Base-by-base conservation (phyloP, 2,329 filamentous ascomycete genomes). In the Akanthomyces lecanii region DNA sequence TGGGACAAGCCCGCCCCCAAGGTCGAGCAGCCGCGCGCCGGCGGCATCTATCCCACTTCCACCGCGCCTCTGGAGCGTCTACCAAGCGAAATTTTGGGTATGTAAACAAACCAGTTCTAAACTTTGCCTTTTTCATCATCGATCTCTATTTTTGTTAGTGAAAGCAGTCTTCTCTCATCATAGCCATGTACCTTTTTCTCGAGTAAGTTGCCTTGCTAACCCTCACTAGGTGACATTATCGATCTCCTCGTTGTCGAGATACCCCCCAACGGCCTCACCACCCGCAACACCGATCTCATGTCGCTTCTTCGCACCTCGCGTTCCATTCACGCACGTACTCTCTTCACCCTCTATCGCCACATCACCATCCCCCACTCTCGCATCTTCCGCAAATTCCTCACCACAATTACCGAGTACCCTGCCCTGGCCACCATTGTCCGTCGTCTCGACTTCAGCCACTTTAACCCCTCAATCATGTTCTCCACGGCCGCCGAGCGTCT, bases 291-390 rank as follows among this genome's bases (percentile, higher is more conserved):
- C 63, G 90, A 94, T 72, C 79, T 94, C 64, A 88, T 92, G 78
- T 85, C 89, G 21, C 83, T 92, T 66, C 81, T 94, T 44, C 77
- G 92, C 66, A 86, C 89, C n/a, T 94, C 89, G n/a, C 86, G 84
- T 71, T 85, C 85, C 36, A 79, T 94, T 64, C 88, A 94, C 71
- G 83, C 83, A 30, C 88, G 88, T 23, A 93, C 90, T 4, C 78
- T 93, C 40, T 84, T 85, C 67, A 89, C 90, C 7, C 82, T 95
- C 55, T 94, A 94, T 77, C 84, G 85, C 67, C 86, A 90, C 73
- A 89, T 94, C 73, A 92, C 89, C 50, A 89, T 94, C 68, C 90
- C 91, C 6, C 90, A 93, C 79, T 94, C 91, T 30, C 81, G 87
- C 65, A 91, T 92, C 72, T 95, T 93, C 77, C 87, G 87, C 71